Evolutionary conservation across 176 grass and related monocot species (phyloP).

Genomic region (Chloris gayana): DNA sequence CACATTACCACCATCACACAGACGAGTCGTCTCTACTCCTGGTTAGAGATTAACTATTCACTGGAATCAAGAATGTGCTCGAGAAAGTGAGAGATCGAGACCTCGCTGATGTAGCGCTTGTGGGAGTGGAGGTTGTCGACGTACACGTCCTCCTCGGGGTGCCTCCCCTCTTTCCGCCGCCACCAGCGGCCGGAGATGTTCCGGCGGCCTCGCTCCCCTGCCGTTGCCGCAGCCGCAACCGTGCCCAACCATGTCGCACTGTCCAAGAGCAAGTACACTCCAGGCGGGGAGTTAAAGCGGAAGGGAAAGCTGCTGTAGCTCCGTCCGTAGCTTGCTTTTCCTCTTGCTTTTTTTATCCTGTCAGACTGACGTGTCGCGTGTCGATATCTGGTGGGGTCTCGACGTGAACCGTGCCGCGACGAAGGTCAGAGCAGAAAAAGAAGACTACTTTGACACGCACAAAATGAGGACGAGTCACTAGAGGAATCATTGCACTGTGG

Average conservation of each 20-base stretch:
- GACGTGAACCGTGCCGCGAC: background rate
- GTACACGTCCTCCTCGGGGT: conserved; percentile 70
- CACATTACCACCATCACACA: background rate
- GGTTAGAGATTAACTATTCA: background rate
- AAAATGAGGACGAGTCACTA: too few species aligned
- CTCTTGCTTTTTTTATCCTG: background rate
- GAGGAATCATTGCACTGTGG: background rate
- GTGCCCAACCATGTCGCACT: conserved; percentile 10
- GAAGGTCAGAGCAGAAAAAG: background rate
- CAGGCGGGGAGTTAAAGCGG: background rate
- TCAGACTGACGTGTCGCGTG: conserved; percentile 1
- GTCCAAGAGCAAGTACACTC: background rate
- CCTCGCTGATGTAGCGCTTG: conserved; percentile 86
- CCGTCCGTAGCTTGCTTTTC: background rate
- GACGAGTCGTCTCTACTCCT: background rate
- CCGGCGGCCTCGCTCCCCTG: conserved; percentile 30
- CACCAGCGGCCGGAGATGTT: conserved; percentile 37
- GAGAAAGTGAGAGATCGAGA: conserved; percentile 11
- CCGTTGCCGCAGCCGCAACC: background rate
- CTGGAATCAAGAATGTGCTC: background rate
- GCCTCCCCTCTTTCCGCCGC: conserved; percentile 59
- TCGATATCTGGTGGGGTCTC: background rate
- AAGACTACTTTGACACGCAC: background rate
- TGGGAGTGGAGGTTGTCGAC: conserved; percentile 78
- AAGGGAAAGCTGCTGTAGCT: background rate